These are phyloP conservation scores for Globisporangium nodosum DNA, from an alignment of 352 stramenopile species.

Conservation along the genomic window DNA sequence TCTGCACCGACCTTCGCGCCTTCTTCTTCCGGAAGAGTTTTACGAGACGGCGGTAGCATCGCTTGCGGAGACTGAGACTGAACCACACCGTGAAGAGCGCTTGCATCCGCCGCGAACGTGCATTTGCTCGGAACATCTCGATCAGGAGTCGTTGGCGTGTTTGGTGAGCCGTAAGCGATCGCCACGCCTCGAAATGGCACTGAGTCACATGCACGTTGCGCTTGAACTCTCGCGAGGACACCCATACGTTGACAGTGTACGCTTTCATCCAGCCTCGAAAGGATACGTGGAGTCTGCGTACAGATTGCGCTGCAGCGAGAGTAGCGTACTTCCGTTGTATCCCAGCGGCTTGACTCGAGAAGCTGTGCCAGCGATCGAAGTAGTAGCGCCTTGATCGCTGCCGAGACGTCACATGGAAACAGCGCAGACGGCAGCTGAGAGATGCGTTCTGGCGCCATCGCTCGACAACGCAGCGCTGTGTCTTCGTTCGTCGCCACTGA, in stretches of 20 bases:
- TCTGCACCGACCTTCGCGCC: conserved; percentile 5
- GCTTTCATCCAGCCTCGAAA: conserved; percentile 5
- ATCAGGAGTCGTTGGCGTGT: background rate
- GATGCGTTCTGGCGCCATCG: background rate
- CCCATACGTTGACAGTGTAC: conserved; percentile 6
- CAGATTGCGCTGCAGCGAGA: background rate
- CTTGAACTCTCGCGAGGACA: background rate
- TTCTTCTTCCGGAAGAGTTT: conserved; percentile 43
- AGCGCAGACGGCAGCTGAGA: background rate
- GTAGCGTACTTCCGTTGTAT: background rate
- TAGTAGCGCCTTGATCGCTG: background rate
- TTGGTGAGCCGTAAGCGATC: background rate
- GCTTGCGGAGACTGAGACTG: conserved; percentile 21
- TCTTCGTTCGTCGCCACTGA: conserved; percentile 6
- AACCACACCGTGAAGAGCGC: conserved; percentile 20
- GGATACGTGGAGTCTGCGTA: background rate
- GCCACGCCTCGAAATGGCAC: conserved; percentile 8
- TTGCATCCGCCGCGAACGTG: conserved; percentile 8
- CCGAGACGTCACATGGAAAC: background rate
- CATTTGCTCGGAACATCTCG: conserved; percentile 11
- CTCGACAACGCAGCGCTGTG: background rate
- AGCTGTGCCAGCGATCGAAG: conserved; percentile 2
- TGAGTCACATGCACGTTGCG: background rate
- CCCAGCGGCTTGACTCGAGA: background rate
- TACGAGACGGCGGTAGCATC: conserved; percentile 29